Evolutionary conservation across 139 green algal species (phyloP).

Genomic region (Haematococcus lacustris): DNA sequence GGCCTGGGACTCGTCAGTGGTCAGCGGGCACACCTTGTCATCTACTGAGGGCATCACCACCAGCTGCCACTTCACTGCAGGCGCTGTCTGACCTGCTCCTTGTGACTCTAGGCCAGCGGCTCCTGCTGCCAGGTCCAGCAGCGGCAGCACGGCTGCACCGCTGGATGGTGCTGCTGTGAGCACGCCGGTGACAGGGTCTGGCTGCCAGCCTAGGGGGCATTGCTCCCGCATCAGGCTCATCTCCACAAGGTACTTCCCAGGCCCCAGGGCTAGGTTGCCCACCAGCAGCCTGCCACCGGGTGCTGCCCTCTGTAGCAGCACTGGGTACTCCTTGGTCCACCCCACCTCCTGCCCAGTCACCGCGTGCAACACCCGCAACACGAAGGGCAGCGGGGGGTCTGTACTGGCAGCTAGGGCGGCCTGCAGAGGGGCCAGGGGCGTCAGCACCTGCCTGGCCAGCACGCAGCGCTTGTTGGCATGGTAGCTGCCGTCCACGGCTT

Average conservation of each 20-base stretch:
- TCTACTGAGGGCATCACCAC: conserved; percentile 26
- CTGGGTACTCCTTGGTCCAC: conserved; percentile 20
- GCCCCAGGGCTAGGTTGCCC: conserved; percentile 17
- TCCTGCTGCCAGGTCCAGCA: neutral
- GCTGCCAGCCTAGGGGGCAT: conserved; percentile 30
- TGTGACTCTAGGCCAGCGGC: neutral
- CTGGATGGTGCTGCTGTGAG: neutral
- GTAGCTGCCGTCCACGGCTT: conserved; percentile 32
- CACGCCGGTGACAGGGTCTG: conserved; percentile 14
- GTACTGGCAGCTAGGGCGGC: conserved; percentile 5
- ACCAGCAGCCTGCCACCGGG: conserved; percentile 19
- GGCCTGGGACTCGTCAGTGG: conserved; percentile 28
- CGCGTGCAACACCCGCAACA: conserved; percentile 8
- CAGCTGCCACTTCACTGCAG: conserved; percentile 6
- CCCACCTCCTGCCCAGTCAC: conserved; percentile 14
- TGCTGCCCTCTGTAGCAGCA: conserved; percentile 3
- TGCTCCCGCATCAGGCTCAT: conserved; percentile 8
- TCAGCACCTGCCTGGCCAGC: conserved; percentile 25
- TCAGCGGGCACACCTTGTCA: conserved; percentile 36
- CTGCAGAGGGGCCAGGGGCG: conserved; percentile 14
- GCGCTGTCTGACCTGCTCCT: conserved; percentile 4
- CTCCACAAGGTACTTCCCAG: conserved; percentile 42
- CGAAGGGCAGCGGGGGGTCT: conserved; percentile 19
- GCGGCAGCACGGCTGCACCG: neutral
- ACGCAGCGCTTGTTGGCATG: conserved; percentile 27